Evolutionary conservation across 495 filamentous ascomycete species (phyloP).

Genomic region (Lophiotrema nucula): DNA sequence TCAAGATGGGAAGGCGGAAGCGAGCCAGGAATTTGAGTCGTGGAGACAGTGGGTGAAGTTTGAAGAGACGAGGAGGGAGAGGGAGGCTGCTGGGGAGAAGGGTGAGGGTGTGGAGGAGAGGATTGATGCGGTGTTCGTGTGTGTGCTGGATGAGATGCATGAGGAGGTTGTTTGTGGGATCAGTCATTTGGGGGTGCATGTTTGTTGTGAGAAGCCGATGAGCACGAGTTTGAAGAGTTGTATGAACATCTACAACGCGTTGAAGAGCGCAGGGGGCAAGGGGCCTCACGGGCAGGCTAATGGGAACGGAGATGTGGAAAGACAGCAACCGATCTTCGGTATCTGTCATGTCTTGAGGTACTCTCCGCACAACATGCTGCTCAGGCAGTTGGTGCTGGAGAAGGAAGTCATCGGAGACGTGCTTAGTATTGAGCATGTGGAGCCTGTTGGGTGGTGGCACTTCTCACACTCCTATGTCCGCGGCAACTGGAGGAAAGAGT

Average conservation of each 20-base stretch:
- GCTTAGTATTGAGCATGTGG: constrained; percentile 81
- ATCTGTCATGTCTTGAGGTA: constrained; percentile 66
- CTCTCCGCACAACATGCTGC: constrained; percentile 82
- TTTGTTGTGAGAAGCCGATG: constrained; percentile 94
- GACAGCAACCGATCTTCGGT: constrained; percentile 61
- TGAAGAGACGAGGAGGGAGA: constrained; percentile 56
- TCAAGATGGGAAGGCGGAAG: constrained; percentile 41
- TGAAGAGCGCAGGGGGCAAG: constrained; percentile 41
- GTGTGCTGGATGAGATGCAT: constrained; percentile 86
- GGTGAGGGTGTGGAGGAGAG: constrained; percentile 24
- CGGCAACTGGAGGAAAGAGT: constrained; percentile 88
- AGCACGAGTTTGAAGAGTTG: constrained; percentile 76
- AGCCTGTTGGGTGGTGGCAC: constrained; percentile 96
- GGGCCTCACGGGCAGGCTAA: constrained; percentile 23
- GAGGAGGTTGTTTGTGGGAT: constrained; percentile 71
- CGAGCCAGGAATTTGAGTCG: constrained; percentile 63
- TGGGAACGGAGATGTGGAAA: constrained; percentile 30
- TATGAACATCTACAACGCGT: constrained; percentile 63
- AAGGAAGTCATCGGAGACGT: constrained; percentile 80
- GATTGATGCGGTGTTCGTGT: constrained; percentile 82
- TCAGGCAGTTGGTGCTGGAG: constrained; percentile 72
- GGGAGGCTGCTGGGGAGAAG: constrained; percentile 20
- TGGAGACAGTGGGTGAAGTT: constrained; percentile 74
- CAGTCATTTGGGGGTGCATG: constrained; percentile 62
- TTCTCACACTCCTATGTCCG: constrained; percentile 86